phyloP scores from a whole-genome alignment of 179 eudicot species.

The Silene coronaria region DNA sequence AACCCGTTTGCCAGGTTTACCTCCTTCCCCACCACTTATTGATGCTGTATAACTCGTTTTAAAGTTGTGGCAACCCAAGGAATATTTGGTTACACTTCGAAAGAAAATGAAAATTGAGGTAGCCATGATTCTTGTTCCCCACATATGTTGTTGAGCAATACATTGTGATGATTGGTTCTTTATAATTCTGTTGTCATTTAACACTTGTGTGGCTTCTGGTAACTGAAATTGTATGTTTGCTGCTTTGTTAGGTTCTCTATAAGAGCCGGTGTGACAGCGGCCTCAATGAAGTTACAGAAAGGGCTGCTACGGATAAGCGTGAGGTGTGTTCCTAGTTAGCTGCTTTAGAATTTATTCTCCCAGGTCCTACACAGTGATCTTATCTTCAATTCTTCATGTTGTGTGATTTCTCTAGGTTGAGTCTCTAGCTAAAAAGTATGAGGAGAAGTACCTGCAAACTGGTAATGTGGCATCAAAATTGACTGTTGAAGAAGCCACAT shows the following conservation, averaged over 20 bases:
- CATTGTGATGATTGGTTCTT: not conserved
- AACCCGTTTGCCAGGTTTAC: too few relatives aligned
- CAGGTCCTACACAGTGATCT: too few relatives aligned
- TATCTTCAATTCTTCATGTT: not conserved
- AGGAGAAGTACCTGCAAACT: constrained; percentile 79
- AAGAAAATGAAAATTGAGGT: too few relatives aligned
- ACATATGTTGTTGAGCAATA: not conserved
- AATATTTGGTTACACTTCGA: not conserved
- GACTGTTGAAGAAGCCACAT: constrained; percentile 91
- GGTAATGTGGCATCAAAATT: constrained; percentile 93
- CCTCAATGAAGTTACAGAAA: constrained; percentile 79
- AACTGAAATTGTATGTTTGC: constrained; percentile 4
- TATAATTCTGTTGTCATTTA: constrained; percentile 5
- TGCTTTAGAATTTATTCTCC: not conserved
- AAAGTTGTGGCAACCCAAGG: not conserved
- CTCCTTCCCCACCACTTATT: not conserved
- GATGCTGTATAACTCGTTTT: not conserved
- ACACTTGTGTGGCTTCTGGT: not conserved
- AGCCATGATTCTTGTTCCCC: not conserved
- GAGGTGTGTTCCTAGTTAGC: constrained; percentile 50
- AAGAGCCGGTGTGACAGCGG: constrained; percentile 95
- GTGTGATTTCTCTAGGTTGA: constrained; percentile 47
- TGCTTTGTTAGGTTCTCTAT: constrained; percentile 62
- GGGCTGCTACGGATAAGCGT: constrained; percentile 68
- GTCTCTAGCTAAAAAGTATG: constrained; percentile 74